Conservation (phyloP, 495 filamentous ascomycete genomes). For the Bacidia rubella region DNA sequence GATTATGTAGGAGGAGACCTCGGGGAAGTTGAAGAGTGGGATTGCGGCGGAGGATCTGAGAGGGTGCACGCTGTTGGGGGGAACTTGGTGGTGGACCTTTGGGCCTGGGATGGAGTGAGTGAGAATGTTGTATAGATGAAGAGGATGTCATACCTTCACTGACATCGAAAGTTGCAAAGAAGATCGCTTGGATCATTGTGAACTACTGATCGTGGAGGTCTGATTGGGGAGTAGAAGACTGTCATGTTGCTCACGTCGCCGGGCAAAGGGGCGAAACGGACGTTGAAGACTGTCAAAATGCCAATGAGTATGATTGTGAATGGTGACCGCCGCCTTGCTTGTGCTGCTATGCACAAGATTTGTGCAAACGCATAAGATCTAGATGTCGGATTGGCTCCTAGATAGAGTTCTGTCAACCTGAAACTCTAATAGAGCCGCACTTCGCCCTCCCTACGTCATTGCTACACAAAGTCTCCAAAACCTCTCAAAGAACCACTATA, state of each 20-base stretch:
- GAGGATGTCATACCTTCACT: constrained; percentile 45
- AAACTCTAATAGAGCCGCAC: not conserved
- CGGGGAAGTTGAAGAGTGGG: constrained; percentile 68
- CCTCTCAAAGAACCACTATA: not conserved
- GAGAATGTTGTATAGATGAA: constrained; percentile 7
- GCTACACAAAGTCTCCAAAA: not conserved
- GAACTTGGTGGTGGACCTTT: constrained; percentile 45
- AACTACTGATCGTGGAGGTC: not conserved
- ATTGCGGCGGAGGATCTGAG: constrained; percentile 37
- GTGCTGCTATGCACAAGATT: no score
- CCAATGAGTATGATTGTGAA: not conserved
- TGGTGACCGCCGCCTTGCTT: no score
- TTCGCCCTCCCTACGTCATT: not conserved
- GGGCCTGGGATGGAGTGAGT: constrained; percentile 45
- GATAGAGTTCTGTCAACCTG: not conserved
- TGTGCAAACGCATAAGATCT: no score
- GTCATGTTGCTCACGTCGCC: no score
- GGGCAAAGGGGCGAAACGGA: no score
- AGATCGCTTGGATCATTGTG: constrained; percentile 81
- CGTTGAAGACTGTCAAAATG: no score
- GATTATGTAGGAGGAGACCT: constrained; percentile 79
- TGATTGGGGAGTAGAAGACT: no score
- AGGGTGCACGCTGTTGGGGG: constrained; percentile 54
- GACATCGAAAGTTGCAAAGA: constrained; percentile 87
- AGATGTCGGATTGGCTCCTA: not conserved